Evolutionary conservation across 805 yeast genomes (phyloP).

Genomic region (Sugiyamaella valdiviana): DNA sequence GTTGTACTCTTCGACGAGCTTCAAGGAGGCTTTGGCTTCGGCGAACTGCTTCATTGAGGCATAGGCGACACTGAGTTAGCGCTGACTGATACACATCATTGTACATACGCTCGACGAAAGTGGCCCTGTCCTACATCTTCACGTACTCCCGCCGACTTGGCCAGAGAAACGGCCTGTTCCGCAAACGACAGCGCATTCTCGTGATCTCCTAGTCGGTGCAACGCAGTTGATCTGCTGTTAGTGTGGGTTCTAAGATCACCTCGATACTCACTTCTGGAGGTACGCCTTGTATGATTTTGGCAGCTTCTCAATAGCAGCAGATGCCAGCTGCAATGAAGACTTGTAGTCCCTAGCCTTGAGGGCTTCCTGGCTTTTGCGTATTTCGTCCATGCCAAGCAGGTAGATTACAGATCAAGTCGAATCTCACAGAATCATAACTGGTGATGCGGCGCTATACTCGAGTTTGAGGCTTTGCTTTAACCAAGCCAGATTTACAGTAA

Average conservation of each 20-base stretch:
- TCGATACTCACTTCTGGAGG: conserved; percentile 7
- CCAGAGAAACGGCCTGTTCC: conserved; percentile 18
- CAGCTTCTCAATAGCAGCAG: not conserved
- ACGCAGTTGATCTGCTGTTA: conserved; percentile 17
- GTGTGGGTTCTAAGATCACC: not conserved
- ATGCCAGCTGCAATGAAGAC: not conserved
- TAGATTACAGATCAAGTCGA: not conserved
- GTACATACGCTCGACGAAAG: conserved; percentile 28
- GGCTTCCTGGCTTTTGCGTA: not conserved
- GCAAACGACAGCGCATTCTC: conserved; percentile 19
- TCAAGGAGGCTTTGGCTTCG: conserved; percentile 25
- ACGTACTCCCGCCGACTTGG: conserved; percentile 13
- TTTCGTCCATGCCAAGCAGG: not conserved
- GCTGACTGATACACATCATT: not conserved
- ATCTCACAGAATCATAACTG: not conserved
- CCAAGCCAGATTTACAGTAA: too few species aligned
- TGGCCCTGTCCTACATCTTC: conserved; percentile 26
- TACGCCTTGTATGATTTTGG: conserved; percentile 4
- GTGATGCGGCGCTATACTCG: too few species aligned
- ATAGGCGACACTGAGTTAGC: conserved; percentile 20
- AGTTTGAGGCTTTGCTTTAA: too few species aligned
- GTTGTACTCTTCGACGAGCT: conserved; percentile 19
- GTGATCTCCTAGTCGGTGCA: conserved; percentile 18
- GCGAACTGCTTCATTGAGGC: conserved; percentile 20
- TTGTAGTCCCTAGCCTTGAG: conserved; percentile 3